phyloP scores from a whole-genome alignment of 208 protist genomes.

The Wallacemonas sp. region DNA sequence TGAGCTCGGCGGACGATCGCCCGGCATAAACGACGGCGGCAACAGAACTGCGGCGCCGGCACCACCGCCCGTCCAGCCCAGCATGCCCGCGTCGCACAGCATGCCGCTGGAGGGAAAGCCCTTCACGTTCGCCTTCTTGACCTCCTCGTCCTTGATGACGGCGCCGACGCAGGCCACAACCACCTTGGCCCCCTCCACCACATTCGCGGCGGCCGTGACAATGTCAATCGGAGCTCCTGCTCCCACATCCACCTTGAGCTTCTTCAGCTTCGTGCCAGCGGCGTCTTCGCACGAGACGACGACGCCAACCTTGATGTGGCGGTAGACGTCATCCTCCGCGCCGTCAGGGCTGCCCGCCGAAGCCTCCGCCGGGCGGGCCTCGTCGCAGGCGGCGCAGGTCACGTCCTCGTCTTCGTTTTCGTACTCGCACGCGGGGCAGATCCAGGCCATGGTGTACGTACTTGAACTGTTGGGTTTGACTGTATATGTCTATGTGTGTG shows the following conservation, averaged over 20 bases:
- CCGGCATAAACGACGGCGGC: slow-evolving; percentile 37
- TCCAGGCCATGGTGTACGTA: slow-evolving; percentile 44
- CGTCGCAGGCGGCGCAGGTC: slow-evolving; percentile 58
- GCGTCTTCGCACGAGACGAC: slow-evolving; percentile 57
- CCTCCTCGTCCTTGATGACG: slow-evolving; percentile 49
- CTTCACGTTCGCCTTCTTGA: slow-evolving; percentile 67
- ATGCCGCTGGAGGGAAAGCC: slow-evolving; percentile 75
- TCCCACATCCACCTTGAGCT: slow-evolving; percentile 71
- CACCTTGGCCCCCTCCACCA: slow-evolving; percentile 45
- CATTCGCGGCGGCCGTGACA: slow-evolving; percentile 81
- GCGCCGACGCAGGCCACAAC: slow-evolving; percentile 76
- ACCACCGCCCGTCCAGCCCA: slow-evolving; percentile 78
- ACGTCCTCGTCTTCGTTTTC: slow-evolving; percentile 49
- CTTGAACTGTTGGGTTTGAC: too few species aligned
- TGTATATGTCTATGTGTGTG: slow-evolving; percentile 16
- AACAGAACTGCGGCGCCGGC: slow-evolving; percentile 61
- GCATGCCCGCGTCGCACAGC: slow-evolving; percentile 81
- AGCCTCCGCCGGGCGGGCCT: slow-evolving; percentile 30
- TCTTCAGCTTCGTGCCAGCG: slow-evolving; percentile 62
- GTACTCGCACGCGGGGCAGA: slow-evolving; percentile 62
- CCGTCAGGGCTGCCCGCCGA: slow-evolving; percentile 10
- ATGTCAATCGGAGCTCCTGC: slow-evolving; percentile 42
- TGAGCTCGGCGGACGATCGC: slow-evolving; percentile 35
- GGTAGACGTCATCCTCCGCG: slow-evolving; percentile 52
- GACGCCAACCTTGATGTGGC: slow-evolving; percentile 54